Percentiles rank a stretch among this genome's conserved stretches.
phyloP scores from a whole-genome alignment of 768 basidiomycete genomes.

The Leccinum sublutescens region DNA sequence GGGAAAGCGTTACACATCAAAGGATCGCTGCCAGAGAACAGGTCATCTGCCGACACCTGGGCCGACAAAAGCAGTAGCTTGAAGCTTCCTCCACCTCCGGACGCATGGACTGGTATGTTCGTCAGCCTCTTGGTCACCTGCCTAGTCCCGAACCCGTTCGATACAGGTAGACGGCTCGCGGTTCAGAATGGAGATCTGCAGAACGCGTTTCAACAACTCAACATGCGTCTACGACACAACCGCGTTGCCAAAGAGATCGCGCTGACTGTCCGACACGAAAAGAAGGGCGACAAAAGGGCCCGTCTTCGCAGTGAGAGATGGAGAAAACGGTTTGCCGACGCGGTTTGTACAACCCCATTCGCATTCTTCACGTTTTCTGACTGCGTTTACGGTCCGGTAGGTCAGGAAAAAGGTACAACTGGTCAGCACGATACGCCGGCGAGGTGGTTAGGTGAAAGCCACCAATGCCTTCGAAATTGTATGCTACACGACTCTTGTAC shows the following conservation, averaged over 20 bases:
- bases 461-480: not conserved
- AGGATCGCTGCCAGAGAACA: constrained; percentile 10
- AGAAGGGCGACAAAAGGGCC: constrained; percentile 76
- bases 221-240: constrained; percentile 52
- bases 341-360: constrained; percentile 45
- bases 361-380: constrained; percentile 11
- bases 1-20: constrained; percentile 16
- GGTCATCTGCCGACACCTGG: constrained; percentile 39
- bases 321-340: constrained; percentile 76
- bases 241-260: constrained; percentile 51
- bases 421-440: constrained; percentile 73
- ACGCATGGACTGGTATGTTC: constrained; percentile 52
- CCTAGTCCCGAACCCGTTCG: constrained; percentile 5
- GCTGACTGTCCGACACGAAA: constrained; percentile 66
- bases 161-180: constrained; percentile 58
- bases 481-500: constrained; percentile 10
- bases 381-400: constrained; percentile 38
- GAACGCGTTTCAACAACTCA: constrained; percentile 48
- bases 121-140: not conserved
- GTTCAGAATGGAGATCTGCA: constrained; percentile 46
- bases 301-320: constrained; percentile 74
- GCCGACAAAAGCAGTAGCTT: constrained; percentile 21
- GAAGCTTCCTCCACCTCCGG: constrained; percentile 37
- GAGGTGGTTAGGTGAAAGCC: constrained; percentile 51
- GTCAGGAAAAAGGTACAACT: constrained; percentile 82